These are phyloP conservation scores for Persicaria maculosa DNA, from an alignment of 148 eudicot genomes.

Conservation along the genomic window DNA sequence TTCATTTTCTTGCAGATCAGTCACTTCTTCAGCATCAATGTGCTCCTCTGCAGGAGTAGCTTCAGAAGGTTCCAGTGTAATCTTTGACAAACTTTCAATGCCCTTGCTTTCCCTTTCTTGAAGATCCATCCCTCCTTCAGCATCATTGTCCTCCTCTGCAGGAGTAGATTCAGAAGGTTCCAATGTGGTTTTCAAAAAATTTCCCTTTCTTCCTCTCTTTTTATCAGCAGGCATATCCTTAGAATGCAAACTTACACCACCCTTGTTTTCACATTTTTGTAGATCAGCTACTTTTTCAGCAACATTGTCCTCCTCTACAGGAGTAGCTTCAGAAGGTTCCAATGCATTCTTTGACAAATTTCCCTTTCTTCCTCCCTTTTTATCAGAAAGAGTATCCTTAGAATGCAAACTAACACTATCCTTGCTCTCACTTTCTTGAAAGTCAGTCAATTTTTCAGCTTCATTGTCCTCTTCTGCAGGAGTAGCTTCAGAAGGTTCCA, in stretches of 20 bases:
- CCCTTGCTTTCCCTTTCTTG: constrained; percentile 28
- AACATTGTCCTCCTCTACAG: constrained; percentile 28
- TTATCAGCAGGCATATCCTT: constrained; percentile 23
- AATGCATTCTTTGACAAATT: constrained; percentile 27
- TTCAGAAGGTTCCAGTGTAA: constrained; percentile 3
- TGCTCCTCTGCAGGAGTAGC: constrained; percentile 30
- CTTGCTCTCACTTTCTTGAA: constrained; percentile 22
- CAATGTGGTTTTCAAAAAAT: constrained; percentile 25
- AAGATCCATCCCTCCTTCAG: neutral
- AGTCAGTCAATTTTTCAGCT: neutral
- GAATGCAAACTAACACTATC: constrained; percentile 21
- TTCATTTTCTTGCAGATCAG: constrained; percentile 21
- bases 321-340: constrained; percentile 31
- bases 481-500: constrained; percentile 30
- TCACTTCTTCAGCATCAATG: constrained; percentile 25
- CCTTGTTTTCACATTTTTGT: constrained; percentile 25
- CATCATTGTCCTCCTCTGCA: constrained; percentile 28
- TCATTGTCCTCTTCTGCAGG: constrained; percentile 28
- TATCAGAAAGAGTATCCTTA: constrained; percentile 22
- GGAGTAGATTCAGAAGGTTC: constrained; percentile 30
- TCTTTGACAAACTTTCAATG: constrained; percentile 21
- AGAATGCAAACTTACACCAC: constrained; percentile 18
- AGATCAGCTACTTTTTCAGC: neutral
- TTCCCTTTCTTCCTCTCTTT: constrained; percentile 35
- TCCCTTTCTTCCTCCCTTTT: constrained; percentile 34